phyloP scores from a whole-genome alignment of 148 eudicot species.

The Diospyros kaki region DNA sequence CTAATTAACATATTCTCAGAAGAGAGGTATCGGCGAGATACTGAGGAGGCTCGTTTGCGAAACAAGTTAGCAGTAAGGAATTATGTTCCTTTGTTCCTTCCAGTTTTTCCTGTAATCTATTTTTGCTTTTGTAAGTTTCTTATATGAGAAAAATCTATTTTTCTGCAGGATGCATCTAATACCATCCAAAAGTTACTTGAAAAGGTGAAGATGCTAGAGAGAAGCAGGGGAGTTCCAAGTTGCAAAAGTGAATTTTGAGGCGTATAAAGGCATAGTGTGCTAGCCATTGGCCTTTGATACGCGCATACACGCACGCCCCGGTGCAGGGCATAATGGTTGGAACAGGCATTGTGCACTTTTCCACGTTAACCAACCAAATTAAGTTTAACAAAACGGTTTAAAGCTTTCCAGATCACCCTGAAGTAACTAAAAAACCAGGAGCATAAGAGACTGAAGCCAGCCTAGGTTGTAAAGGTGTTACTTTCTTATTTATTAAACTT shows the following conservation, averaged over 20 bases:
- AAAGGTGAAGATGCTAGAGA: slow-evolving; percentile 28
- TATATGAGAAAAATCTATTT: neutral
- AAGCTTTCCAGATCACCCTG: too few relatives aligned
- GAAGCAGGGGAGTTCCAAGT: slow-evolving; percentile 8
- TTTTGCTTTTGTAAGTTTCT: neutral
- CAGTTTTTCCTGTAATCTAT: neutral
- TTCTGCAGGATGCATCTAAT: slow-evolving; percentile 37
- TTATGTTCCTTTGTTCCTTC: neutral
- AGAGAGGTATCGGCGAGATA: slow-evolving; percentile 50
- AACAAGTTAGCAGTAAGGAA: slow-evolving; percentile 31
- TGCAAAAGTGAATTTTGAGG: slow-evolving; percentile 20
- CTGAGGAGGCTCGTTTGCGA: slow-evolving; percentile 44
- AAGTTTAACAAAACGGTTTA: too few relatives aligned
- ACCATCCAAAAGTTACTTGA: slow-evolving; percentile 38
- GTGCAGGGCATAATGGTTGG: too few relatives aligned
- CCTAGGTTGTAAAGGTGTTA: too few relatives aligned
- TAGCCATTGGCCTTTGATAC: too few relatives aligned
- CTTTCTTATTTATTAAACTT: too few relatives aligned
- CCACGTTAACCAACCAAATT: too few relatives aligned
- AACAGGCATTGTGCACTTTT: too few relatives aligned
- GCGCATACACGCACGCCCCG: too few relatives aligned
- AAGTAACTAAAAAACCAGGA: too few relatives aligned
- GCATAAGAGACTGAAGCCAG: too few relatives aligned
- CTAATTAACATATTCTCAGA: slow-evolving; percentile 42
- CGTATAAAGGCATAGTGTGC: too few relatives aligned